Evolutionary conservation across 768 basidiomycete species (phyloP).

Genomic region (Xerocomus spinulosus): DNA sequence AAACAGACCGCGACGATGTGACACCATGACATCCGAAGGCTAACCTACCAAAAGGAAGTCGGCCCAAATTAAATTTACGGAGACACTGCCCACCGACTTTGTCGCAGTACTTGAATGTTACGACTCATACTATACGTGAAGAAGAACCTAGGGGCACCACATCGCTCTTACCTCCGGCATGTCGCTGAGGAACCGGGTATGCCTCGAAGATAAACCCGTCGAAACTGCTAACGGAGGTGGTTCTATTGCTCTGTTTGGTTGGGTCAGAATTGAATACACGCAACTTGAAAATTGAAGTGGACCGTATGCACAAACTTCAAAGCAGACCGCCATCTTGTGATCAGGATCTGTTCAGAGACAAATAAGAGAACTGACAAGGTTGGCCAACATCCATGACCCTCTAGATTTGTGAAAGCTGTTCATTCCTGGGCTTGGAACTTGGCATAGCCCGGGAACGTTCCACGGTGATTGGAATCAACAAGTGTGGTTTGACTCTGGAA

Average conservation of each 20-base stretch:
- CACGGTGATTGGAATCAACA: no score
- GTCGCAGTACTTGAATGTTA: constrained; percentile 29
- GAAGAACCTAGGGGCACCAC: constrained; percentile 29
- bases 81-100: constrained; percentile 24
- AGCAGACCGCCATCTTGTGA: not conserved
- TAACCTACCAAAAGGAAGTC: constrained; percentile 18
- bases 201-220: constrained; percentile 18
- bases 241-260: constrained; percentile 19
- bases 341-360: not conserved
- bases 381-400: not conserved
- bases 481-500: no score
- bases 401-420: not conserved
- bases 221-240: constrained; percentile 11
- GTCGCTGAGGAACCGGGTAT: constrained; percentile 12
- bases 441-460: not conserved
- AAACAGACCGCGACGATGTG: constrained; percentile 14
- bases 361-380: not conserved
- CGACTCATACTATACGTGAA: constrained; percentile 30
- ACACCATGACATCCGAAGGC: constrained; percentile 18
- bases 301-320: no score
- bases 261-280: constrained; percentile 2
- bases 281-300: constrained; percentile 16
- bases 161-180: constrained; percentile 20
- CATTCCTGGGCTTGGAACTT: not conserved
- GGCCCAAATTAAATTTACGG: constrained; percentile 24